phyloP scores from a whole-genome alignment of 768 basidiomycete genomes.

The Agaricus subrufescens region DNA sequence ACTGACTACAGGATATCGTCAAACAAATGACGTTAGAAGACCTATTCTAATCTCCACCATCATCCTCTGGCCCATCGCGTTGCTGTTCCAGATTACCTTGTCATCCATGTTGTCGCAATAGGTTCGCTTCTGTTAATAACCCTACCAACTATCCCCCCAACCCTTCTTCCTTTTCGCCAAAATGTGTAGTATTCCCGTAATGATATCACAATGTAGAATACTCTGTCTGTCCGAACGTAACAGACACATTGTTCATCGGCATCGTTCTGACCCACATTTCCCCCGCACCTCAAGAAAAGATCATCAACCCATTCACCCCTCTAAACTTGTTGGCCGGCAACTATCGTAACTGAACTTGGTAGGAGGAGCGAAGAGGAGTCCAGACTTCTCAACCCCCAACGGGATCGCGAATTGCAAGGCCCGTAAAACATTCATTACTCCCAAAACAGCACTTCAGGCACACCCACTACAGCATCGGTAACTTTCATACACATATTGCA shows the following conservation, averaged over 20 bases:
- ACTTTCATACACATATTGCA: neutral
- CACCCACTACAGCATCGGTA: neutral
- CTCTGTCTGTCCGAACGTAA: neutral
- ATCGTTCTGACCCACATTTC: too few relatives aligned
- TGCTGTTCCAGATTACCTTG: neutral
- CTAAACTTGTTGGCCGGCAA: too few relatives aligned
- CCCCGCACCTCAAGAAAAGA: too few relatives aligned
- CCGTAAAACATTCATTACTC: neutral
- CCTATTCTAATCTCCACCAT: constrained; percentile 52
- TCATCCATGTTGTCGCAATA: neutral
- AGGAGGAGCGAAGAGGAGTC: too few relatives aligned
- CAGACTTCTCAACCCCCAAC: too few relatives aligned
- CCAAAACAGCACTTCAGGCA: neutral
- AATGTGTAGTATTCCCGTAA: constrained; percentile 2
- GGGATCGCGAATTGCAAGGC: too few relatives aligned
- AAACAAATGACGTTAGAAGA: constrained; percentile 99
- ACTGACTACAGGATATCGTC: constrained; percentile 77
- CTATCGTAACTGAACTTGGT: too few relatives aligned
- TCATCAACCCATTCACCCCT: too few relatives aligned
- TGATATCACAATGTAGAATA: constrained; percentile 8
- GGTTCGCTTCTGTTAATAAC: neutral
- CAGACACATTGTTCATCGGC: too few relatives aligned
- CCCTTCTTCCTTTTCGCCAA: neutral
- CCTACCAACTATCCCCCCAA: neutral
- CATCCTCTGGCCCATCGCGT: neutral